Evolutionary conservation across 108 stramenopile species (phyloP).

Genomic region (Poteriospumella lacustris): DNA sequence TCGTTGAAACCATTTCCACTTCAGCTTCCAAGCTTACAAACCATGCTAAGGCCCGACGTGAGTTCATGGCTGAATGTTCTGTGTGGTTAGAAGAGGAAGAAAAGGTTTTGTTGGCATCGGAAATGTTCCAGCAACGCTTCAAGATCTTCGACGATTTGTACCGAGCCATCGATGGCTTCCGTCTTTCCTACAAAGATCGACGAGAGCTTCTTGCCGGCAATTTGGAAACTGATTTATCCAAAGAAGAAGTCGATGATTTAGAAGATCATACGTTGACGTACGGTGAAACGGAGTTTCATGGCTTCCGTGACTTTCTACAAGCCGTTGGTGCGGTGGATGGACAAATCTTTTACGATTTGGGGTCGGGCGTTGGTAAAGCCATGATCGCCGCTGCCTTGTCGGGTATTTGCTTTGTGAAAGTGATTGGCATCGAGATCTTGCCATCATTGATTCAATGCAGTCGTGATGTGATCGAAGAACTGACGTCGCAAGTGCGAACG

Average conservation of each 20-base stretch:
- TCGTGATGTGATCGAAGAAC: background rate
- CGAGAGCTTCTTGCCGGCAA: background rate
- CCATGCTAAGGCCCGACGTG: too few relatives aligned
- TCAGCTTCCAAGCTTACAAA: too few relatives aligned
- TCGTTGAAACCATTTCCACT: too few relatives aligned
- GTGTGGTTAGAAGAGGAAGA: too few relatives aligned
- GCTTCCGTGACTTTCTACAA: background rate
- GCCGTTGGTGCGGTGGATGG: background rate
- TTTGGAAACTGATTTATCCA: background rate
- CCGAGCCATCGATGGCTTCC: background rate
- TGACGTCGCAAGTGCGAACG: background rate
- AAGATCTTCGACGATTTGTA: background rate
- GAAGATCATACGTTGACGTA: background rate
- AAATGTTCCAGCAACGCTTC: background rate
- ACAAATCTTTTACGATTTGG: slow-evolving; percentile 5
- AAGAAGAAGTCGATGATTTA: background rate
- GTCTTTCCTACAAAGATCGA: background rate
- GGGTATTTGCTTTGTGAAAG: background rate
- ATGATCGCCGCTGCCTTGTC: background rate
- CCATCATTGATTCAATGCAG: background rate
- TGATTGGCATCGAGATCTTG: background rate
- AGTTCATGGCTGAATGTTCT: too few relatives aligned
- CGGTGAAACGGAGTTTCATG: background rate
- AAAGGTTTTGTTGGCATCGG: too few relatives aligned
- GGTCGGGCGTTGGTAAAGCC: background rate